phyloP scores from a whole-genome alignment of 129 eudicot genomes.

The Deinandra increscens region DNA sequence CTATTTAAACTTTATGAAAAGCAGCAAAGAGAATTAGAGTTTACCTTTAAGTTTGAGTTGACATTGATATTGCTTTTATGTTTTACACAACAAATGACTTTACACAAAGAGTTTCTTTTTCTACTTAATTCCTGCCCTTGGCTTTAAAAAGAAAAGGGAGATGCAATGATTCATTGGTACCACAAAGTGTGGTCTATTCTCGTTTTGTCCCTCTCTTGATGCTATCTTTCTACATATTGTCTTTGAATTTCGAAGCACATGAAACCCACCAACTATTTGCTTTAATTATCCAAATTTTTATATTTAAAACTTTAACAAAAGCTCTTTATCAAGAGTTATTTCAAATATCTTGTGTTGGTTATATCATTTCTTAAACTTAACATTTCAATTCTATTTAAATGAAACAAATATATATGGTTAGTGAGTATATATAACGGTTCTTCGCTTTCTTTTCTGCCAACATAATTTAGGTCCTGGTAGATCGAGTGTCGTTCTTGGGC shows the following conservation, averaged over 20 bases:
- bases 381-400: neutral
- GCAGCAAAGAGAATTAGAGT: conserved; percentile 26
- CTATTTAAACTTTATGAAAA: conserved; percentile 13
- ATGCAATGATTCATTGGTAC: conserved; percentile 36
- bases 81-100: conserved; percentile 9
- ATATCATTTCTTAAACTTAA: too few relatives aligned
- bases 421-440: neutral
- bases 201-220: conserved; percentile 35
- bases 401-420: neutral
- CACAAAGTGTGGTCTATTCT: conserved; percentile 42
- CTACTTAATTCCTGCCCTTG: too few relatives aligned
- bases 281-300: neutral
- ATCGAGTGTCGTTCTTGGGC: neutral
- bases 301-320: neutral
- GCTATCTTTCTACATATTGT: conserved; percentile 32
- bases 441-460: too few relatives aligned
- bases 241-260: conserved; percentile 26
- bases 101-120: conserved; percentile 28
- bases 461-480: too few relatives aligned
- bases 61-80: conserved; percentile 29
- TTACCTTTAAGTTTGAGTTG: conserved; percentile 19
- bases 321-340: too few relatives aligned
- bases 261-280: conserved; percentile 22
- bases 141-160: conserved; percentile 23
- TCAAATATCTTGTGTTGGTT: too few relatives aligned